Evolutionary conservation across 2,329 filamentous ascomycete species (phyloP), one percentile per base, ranked within the genome.

Genomic region (Scopulariopsis brevicaulis): DNA sequence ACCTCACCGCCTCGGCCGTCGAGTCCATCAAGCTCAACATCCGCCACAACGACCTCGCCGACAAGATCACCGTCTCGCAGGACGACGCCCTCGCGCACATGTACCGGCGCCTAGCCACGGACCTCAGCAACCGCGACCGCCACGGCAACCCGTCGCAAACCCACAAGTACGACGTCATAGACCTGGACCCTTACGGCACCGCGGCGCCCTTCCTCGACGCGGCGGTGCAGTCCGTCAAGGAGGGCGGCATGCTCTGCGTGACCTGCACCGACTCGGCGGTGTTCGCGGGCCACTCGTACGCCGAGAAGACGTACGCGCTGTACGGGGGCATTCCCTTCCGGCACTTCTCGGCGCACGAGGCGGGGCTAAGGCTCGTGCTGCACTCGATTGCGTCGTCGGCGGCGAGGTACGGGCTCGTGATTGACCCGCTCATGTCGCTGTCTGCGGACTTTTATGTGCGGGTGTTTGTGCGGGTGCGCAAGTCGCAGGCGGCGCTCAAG

Each of bases 201-300:
- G 94, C 93, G 1, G 90, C 89, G 11, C 89, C 90, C 1, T 99
- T 99, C 70, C 80, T 99, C 57, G 94, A 99, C 68, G 85, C 90
- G 1, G 91, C 94, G 1, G 77, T 99, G 10, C 92, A 96, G 71
- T 84, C 89, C 1, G 81, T 96, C 8, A 84, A 80, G 54, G 82
- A 87, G 62, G 93, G 93, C 1, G 94, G 94, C 4, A 77, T 99
- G 46, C 79, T 99, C 4, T 96, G 92, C 69, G 88, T 99, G 5
- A 99, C 94, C 1, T 99, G 94, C 72, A 99, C 94, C 0, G 94
- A 99, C 70, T 92, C 93, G 11, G 91, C 89, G 11, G 90, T 99
- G 2, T 99, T 92, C 81, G 93, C 93, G 1, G 96, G 93, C 0
- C 89, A 90, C 64, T 90, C 92, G 58, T 99, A 97, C 67, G 85